Evolutionary conservation across 441 rosid genomes (phyloP), one percentile per base, ranked within the genome.

Genomic region (Viola pubescens): DNA sequence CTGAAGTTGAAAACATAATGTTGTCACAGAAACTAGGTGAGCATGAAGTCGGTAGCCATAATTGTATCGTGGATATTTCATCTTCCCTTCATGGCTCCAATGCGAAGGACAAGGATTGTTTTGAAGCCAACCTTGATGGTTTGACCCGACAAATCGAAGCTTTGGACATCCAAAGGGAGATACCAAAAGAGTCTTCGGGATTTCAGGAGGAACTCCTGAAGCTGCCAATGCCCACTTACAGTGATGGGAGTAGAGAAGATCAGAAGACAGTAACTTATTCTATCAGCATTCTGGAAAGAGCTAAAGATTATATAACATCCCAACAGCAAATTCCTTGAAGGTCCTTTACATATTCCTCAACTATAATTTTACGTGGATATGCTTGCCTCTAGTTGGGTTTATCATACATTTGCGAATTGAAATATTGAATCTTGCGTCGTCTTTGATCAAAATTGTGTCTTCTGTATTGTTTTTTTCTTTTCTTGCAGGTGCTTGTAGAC

Each of bases 51-150:
- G 38, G 41, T 59, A 56, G 46, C 41, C 45, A 51, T 40, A 51
- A 39, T 38, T 37, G n/a, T 41, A 41, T 37, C 41, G 52, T 54
- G 64, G 65, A 55, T 43, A 62, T 41, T 56, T n/a, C 19, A 51
- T 7, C 8, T 63, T 59, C 42, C 12, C 44, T 19, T 61, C 8
- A 46, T 41, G 7, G 37, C 43, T 12, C 52, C 64, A 53, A 56
- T 46, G 55, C 64, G 34, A 67, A 58, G 62, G 75, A 67, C 52
- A 67, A 53, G 58, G 39, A 37, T 44, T 52, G 12, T 57, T 5
- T 43, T 38, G 54, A 59, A 52, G 70, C 63, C 60, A 70, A 58
- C 75, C 69, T 63, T 46, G 68, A 51, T 9, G 52, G 46, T 54
- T 48, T 48, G 63, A 56, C 48, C 10, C 8, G 37, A 63, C 70